Percentiles rank a stretch among this genome's conserved stretches.
phyloP scores from a whole-genome alignment of 805 yeast genomes.

The Candida adriatica region DNA sequence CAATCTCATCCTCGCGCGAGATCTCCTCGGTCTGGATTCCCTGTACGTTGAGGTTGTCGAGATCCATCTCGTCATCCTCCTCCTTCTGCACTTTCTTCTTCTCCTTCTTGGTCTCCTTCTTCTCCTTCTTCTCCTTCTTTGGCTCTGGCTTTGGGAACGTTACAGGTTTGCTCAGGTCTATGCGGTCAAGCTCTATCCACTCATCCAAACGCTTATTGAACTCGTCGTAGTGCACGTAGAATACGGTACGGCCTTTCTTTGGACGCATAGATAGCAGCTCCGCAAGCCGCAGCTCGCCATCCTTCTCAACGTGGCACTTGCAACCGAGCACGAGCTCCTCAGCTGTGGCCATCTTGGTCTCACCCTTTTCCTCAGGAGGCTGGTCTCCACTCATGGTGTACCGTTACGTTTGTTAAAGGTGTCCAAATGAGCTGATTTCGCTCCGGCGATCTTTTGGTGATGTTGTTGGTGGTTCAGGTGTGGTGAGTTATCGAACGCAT shows the following conservation, averaged over 20 bases:
- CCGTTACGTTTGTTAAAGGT: too few species aligned
- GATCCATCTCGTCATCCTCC: constrained; percentile 64
- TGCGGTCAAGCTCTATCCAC: constrained; percentile 73
- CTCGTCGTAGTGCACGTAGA: constrained; percentile 90
- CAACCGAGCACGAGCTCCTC: constrained; percentile 68
- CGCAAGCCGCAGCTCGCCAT: constrained; percentile 71
- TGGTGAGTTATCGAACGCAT: too few species aligned
- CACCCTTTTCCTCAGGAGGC: constrained; percentile 16
- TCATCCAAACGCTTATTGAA: constrained; percentile 96
- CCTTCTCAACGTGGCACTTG: constrained; percentile 76
- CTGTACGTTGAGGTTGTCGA: constrained; percentile 80
- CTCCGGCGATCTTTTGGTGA: not conserved
- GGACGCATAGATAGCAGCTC: constrained; percentile 75
- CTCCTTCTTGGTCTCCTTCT: constrained; percentile 6
- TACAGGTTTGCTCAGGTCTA: constrained; percentile 66
- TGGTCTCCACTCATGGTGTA: constrained; percentile 13
- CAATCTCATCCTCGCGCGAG: constrained; percentile 86
- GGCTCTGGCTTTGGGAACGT: constrained; percentile 57
- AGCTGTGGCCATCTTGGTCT: constrained; percentile 22
- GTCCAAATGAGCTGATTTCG: too few species aligned
- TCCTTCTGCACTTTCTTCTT: constrained; percentile 26
- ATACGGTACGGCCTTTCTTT: constrained; percentile 70
- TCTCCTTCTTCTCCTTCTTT: constrained; percentile 19
- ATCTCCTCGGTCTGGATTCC: constrained; percentile 66
- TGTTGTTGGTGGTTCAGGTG: not conserved